These are phyloP conservation scores for Mycena belliarum DNA, from an alignment of 768 basidiomycete species.

Conservation along the genomic window DNA sequence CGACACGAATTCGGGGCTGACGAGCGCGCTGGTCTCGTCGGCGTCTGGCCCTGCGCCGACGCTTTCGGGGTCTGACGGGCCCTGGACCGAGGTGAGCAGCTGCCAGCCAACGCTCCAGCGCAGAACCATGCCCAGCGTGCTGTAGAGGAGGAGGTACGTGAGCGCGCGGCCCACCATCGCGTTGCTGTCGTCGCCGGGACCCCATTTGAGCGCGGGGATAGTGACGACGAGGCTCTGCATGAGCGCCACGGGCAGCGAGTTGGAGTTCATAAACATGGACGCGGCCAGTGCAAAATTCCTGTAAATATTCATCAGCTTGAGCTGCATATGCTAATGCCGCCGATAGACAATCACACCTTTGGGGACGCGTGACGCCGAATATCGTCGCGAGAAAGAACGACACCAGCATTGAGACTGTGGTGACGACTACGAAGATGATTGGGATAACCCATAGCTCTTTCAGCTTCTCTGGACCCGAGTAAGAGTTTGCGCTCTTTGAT, in stretches of 20 bases:
- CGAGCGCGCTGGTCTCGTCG: constrained; percentile 13
- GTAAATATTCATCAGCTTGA: not conserved
- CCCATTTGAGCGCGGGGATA: constrained; percentile 83
- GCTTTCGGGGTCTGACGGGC: constrained; percentile 44
- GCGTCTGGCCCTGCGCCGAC: not conserved
- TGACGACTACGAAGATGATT: constrained; percentile 80
- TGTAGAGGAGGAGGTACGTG: constrained; percentile 88
- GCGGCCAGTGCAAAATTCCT: constrained; percentile 82
- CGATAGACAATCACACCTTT: constrained; percentile 53
- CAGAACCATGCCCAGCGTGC: constrained; percentile 92
- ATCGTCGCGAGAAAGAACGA: constrained; percentile 63
- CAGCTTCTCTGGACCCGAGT: constrained; percentile 56
- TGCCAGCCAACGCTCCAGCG: constrained; percentile 92
- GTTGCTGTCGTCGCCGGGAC: constrained; percentile 72
- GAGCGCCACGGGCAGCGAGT: constrained; percentile 91
- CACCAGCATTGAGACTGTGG: constrained; percentile 65
- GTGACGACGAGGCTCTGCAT: constrained; percentile 88
- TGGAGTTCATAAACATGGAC: constrained; percentile 92
- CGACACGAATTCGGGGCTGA: no score
- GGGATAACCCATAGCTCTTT: constrained; percentile 84
- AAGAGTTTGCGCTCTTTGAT: no score
- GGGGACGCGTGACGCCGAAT: constrained; percentile 70
- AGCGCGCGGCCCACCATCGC: constrained; percentile 91
- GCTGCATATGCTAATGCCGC: no score
- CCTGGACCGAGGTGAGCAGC: constrained; percentile 63